These are phyloP conservation scores for Amaranthus palmeri DNA, from an alignment of 148 eudicot genomes.

Conservation along the genomic window DNA sequence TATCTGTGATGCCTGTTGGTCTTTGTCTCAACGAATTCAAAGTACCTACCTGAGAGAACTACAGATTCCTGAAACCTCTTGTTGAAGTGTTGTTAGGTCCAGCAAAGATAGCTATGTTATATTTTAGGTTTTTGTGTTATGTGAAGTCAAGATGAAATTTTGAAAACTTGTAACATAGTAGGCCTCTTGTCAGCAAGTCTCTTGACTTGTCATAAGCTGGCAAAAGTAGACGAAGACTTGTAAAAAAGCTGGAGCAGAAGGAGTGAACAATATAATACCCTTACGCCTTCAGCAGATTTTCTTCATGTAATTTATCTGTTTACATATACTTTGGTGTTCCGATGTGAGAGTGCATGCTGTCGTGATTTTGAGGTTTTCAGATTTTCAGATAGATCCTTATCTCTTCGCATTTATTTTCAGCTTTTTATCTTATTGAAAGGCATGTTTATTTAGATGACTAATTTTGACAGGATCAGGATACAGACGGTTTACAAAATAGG, in stretches of 20 bases:
- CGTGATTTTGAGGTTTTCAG: constrained; percentile 7
- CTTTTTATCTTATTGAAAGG: constrained; percentile 9
- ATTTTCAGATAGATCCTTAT: constrained; percentile 13
- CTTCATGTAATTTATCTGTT: not conserved
- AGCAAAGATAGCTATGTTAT: not conserved
- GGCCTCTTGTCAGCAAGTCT: not conserved
- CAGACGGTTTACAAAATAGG: constrained; percentile 45
- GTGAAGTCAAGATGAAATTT: not conserved
- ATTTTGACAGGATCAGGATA: constrained; percentile 63
- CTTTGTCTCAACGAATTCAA: not conserved
- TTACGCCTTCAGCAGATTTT: not conserved
- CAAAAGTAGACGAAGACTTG: not conserved
- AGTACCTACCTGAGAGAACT: not conserved
- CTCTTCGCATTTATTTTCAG: constrained; percentile 22
- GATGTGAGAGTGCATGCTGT: constrained; percentile 5
- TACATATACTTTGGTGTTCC: not conserved
- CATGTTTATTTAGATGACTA: constrained; percentile 29
- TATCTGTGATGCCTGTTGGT: not conserved
- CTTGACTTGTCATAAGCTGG: not conserved
- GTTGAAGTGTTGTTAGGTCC: not conserved
- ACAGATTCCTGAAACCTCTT: not conserved
- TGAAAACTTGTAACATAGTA: not conserved
- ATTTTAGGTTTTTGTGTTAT: not conserved
- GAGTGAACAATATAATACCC: not conserved
- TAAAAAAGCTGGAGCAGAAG: not conserved